Percentiles rank a stretch among this genome's conserved stretches.
These are phyloP conservation scores for Ophiostoma fasciatum DNA, from an alignment of 2,329 filamentous ascomycete species.

Conservation along the genomic window DNA sequence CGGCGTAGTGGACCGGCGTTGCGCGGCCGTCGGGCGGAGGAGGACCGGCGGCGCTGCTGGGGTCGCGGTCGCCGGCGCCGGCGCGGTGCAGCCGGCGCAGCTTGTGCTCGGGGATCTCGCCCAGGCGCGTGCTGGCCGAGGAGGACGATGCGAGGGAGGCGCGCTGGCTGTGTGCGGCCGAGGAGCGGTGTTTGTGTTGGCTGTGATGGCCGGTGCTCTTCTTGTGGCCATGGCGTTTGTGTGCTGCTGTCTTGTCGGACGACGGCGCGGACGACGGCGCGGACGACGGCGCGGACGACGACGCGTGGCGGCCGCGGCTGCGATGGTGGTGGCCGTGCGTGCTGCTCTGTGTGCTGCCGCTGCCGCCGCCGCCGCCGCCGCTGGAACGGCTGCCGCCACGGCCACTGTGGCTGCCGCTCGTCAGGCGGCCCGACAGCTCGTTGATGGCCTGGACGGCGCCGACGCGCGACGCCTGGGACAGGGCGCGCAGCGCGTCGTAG, in stretches of 20 bases:
- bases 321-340: background rate
- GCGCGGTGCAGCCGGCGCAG: no score
- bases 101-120: constrained; percentile 20
- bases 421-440: constrained; percentile 25
- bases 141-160: constrained; percentile 19
- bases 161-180: constrained; percentile 4
- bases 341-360: background rate
- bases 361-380: constrained; percentile 8
- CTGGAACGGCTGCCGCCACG: constrained; percentile 6
- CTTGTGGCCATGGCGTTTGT: background rate
- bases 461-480: constrained; percentile 32
- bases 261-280: no score
- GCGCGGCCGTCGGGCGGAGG: no score
- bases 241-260: no score
- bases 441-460: constrained; percentile 35
- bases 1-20: constrained; percentile 17
- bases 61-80: no score
- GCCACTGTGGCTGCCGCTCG: constrained; percentile 4
- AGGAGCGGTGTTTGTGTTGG: constrained; percentile 6
- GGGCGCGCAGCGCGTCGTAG: constrained; percentile 29
- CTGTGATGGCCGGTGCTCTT: background rate
- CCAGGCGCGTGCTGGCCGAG: constrained; percentile 21
- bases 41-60: no score
- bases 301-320: background rate
- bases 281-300: no score